Base-by-base conservation (phyloP, 768 basidiomycete species). In the Clitopilus hobsonii region DNA sequence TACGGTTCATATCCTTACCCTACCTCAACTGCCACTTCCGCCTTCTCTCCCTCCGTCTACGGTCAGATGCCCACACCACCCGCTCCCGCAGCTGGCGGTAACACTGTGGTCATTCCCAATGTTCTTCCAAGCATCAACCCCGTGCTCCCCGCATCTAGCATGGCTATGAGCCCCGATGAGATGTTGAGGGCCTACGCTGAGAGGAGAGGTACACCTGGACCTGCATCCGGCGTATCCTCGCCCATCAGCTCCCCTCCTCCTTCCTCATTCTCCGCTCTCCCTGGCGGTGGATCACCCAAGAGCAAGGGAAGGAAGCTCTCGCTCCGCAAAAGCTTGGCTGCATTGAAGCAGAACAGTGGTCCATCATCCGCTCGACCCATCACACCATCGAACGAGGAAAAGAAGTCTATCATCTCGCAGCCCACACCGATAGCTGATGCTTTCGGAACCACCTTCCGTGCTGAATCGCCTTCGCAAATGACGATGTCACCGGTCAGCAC, bases 131-230 rank as follows among this genome's bases (percentile, higher is more conserved):
- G 48, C 49, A 8, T 20, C 52, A 23, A 49, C 52, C 27, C 74
- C 75, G 3, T 63, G 63, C 49, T 69, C 74, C 54, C 65, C 58
- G 36, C 63, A 67, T 55, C 27, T 10, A 27, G 16, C 26, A 51
- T 27, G 49, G 75, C 80, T 23, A 79, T 77, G 71, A 72, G 73
- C 54, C 89, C 89, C 2, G 89, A 91, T 63, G 89, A 82, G 23
- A 87, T 91, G 84, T 74, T 91, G 45, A 82, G 85, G 30, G 86
- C 85, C 1, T 90, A 89, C 56, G 88, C 88, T 5, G 79, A 67
- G n/a, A 65, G 70, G 5, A 65, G 63, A 41, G 57, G 61, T 22
- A 53, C 56, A 14, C 27, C 25, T 14, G 55, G 25, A 28, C 47
- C n/a, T 45, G n/a, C n/a, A 18, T 45, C 41, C 11, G 41, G 45